These are phyloP conservation scores for Ophidiomyces ophidiicola DNA, from an alignment of 2,329 filamentous ascomycete species.

Conservation along the genomic window DNA sequence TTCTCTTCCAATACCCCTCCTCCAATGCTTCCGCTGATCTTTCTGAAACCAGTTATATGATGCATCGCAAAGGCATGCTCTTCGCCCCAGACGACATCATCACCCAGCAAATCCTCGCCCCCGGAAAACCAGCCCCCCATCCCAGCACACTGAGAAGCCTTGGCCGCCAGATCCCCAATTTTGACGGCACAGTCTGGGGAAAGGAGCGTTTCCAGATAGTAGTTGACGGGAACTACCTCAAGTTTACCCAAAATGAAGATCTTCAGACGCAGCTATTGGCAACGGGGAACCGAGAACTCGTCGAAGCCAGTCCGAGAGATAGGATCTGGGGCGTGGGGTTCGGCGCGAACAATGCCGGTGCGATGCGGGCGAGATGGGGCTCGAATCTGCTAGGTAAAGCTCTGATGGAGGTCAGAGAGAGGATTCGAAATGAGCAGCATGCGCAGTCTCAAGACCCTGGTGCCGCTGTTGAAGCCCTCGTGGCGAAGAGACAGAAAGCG, in stretches of 20 bases:
- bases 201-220: slow-evolving; percentile 21
- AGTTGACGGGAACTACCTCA: slow-evolving; percentile 24
- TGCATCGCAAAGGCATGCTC: slow-evolving; percentile 27
- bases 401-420: slow-evolving; percentile 25
- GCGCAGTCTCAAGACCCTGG: neutral
- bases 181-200: slow-evolving; percentile 23
- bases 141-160: slow-evolving; percentile 18
- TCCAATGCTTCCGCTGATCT: neutral
- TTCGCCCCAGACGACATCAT: slow-evolving; percentile 21
- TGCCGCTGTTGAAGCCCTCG: neutral
- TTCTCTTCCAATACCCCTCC: neutral
- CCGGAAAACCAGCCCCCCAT: slow-evolving; percentile 18
- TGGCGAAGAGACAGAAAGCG: slow-evolving; percentile 3
- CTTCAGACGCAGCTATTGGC: slow-evolving; percentile 20
- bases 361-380: slow-evolving; percentile 22
- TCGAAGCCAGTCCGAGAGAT: slow-evolving; percentile 28
- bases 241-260: slow-evolving; percentile 24
- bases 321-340: slow-evolving; percentile 27
- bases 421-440: slow-evolving; percentile 17
- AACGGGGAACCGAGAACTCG: slow-evolving; percentile 23
- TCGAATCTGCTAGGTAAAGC: slow-evolving; percentile 25
- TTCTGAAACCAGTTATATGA: slow-evolving; percentile 19
- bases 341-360: slow-evolving; percentile 22
- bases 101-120: slow-evolving; percentile 20
- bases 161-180: slow-evolving; percentile 25